phyloP scores from a whole-genome alignment of 1,284 basidiomycete species.

The Malassezia sp. region DNA sequence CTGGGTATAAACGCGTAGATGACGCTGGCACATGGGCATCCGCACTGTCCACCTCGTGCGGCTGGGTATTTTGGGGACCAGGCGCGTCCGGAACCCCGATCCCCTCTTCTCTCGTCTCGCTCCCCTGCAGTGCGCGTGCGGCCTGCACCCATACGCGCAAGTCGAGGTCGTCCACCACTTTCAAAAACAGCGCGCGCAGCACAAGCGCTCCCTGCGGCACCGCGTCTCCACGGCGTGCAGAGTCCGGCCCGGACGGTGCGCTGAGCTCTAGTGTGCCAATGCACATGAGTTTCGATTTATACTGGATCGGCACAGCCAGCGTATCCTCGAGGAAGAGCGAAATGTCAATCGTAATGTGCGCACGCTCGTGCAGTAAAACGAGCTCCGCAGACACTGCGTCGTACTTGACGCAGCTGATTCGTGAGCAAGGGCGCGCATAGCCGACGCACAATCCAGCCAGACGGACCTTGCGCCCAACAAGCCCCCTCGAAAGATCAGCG shows the following conservation, averaged over 20 bases:
- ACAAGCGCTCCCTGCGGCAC: not conserved
- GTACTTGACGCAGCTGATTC: constrained; percentile 7
- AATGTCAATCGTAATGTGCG: constrained; percentile 3
- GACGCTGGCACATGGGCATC: too few relatives aligned
- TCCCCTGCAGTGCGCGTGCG: not conserved
- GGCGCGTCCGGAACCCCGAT: too few relatives aligned
- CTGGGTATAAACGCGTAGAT: too few relatives aligned
- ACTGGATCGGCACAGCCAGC: not conserved
- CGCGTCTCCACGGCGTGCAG: not conserved
- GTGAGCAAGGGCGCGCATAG: not conserved
- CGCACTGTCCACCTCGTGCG: too few relatives aligned
- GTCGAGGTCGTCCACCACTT: constrained; percentile 9
- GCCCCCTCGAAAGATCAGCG: not conserved
- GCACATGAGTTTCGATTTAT: constrained; percentile 10
- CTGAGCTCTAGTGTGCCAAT: constrained; percentile 6
- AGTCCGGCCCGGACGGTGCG: not conserved
- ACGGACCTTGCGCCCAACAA: constrained; percentile 10
- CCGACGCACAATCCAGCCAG: constrained; percentile 14
- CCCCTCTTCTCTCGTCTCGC: too few relatives aligned
- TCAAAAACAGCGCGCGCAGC: constrained; percentile 5
- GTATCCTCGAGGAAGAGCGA: constrained; percentile 5
- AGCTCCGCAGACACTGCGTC: not conserved
- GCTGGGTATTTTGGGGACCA: too few relatives aligned
- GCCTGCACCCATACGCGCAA: constrained; percentile 11
- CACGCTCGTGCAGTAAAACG: constrained; percentile 7